Evolutionary conservation across 176 grass and related monocot genomes (phyloP), one percentile per base, ranked within the genome.

Genomic region (Urochloa ruziziensis): DNA sequence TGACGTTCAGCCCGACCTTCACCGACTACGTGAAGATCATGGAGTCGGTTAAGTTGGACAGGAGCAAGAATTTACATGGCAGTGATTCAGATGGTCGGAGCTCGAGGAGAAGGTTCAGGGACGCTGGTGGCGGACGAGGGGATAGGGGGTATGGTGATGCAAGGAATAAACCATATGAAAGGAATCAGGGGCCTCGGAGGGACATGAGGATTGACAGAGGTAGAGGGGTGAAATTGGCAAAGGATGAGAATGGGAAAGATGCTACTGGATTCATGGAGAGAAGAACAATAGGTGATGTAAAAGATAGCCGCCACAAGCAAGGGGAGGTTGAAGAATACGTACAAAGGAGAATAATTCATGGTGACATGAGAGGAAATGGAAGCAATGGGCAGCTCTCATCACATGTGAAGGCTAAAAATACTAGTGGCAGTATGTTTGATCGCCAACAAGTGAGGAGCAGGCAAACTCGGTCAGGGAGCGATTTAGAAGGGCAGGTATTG

Each of bases 21-120:
- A 80, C 88, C 19, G 96, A 98, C 85, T 98, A 98, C 85, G 89
- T 95, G 87, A 98, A 98, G 91, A 81, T 95, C 77, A 95, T 98
- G 93, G 96, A 98, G 83, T 95, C 93, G 1, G 93, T 98, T 59
- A 93, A 93, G 81, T 32, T 85, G 48, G 96, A 95, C 77, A 82
- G 85, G 87, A 89, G 87, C 25, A 93, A 88, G 59, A 87, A 69
- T 72, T 80, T 78, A 21, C 49, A 52, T 76, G 83, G 70, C 3
- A 74, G 28, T 10, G 83, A 74, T 83, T 86, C 57, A 3, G 93
- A 86, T 70, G 37, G 43, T 35, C 43, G 35, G 56, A 60, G 60
- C 36, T 63, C 54, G 6, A 91, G 88, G 78, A 90, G 44, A 47
- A 89, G 84, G 66, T 75, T 88, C 0, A 43, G 2, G 0, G 53